Evolutionary conservation across 495 filamentous ascomycete genomes (phyloP), one percentile per base, ranked within the genome.

Genomic region (Penicillium pancosmium): DNA sequence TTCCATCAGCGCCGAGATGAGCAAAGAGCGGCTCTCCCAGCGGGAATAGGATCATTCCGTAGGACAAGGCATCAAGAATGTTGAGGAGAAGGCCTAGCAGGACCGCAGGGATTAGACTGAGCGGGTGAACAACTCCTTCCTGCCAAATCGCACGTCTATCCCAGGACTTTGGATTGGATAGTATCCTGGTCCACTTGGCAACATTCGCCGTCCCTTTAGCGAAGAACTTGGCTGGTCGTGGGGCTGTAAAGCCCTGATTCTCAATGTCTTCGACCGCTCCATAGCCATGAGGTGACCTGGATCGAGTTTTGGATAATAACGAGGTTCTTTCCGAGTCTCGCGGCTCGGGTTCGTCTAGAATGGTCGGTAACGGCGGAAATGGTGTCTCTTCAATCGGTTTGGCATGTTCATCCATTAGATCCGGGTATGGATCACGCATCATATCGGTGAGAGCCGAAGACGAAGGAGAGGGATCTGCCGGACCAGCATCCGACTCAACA

Each of bases 1-100:
- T 96, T 13, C 94, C 94, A 52, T 96, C 93, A 4, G 92, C 84
- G 4, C 92, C 94, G 23, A 97, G 83, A 50, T 86, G 78, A 27
- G 86, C 80, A 68, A 98, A 98, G 16, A 96, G 83, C 1, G 88
- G 84, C 64, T 89, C 87, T 18, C 91, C 91, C 23, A 98, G 80
- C 5, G 94, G 94, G 61, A 98, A 98, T 16, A 98, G 74, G 62
- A 98, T 98, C 88, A 97, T 93, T 54, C 92, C 94, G 68, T 98
- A 98, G 12, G 93, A 97, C 40, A 98, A 71, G 23, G 92, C 94
- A 76, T 98, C 94, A 25, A 98, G 79, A 43, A 98, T 87, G 64
- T 97, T 98, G 16, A 98, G 81, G 6, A 98, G 79, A 16, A 96
- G 78, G 0, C 94, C 94, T 3, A 98, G 83, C 57, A 95, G 77